Evolutionary conservation across 1,284 basidiomycete genomes (phyloP).

Genomic region (Apiotrichum veenhuisii): DNA sequence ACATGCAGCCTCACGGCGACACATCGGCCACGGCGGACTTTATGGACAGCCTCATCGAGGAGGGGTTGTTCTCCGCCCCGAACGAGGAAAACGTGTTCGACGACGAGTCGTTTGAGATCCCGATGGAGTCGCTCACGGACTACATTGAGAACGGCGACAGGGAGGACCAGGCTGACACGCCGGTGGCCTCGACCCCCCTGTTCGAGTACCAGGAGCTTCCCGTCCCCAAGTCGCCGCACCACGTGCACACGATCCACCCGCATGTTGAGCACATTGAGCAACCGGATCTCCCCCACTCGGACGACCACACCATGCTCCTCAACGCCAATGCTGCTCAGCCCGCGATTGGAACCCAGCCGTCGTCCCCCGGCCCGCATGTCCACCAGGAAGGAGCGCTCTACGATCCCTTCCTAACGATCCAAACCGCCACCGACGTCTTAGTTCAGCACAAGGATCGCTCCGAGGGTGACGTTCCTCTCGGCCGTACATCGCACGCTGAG

Average conservation of each 20-base stretch:
- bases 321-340: constrained; percentile 44
- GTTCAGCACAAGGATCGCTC: constrained; percentile 46
- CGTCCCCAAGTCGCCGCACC: constrained; percentile 13
- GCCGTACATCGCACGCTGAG: constrained; percentile 61
- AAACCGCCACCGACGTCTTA: constrained; percentile 43
- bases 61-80: constrained; percentile 45
- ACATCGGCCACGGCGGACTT: constrained; percentile 49
- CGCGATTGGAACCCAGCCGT: background rate
- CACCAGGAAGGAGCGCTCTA: constrained; percentile 45
- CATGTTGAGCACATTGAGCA: constrained; percentile 26
- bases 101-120: constrained; percentile 32
- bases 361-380: constrained; percentile 25
- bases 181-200: constrained; percentile 32
- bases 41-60: constrained; percentile 47
- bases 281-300: constrained; percentile 33
- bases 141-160: constrained; percentile 13
- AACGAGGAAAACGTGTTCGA: constrained; percentile 32
- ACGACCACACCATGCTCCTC: constrained; percentile 37
- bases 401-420: constrained; percentile 50
- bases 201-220: constrained; percentile 6
- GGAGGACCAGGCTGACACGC: constrained; percentile 11
- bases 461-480: constrained; percentile 66
- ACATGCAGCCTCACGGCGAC: constrained; percentile 8
- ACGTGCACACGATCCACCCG: constrained; percentile 12
- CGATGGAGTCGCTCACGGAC: constrained; percentile 18